Conservation (phyloP, 2,329 filamentous ascomycete species). For the Metarhizium sp. region DNA sequence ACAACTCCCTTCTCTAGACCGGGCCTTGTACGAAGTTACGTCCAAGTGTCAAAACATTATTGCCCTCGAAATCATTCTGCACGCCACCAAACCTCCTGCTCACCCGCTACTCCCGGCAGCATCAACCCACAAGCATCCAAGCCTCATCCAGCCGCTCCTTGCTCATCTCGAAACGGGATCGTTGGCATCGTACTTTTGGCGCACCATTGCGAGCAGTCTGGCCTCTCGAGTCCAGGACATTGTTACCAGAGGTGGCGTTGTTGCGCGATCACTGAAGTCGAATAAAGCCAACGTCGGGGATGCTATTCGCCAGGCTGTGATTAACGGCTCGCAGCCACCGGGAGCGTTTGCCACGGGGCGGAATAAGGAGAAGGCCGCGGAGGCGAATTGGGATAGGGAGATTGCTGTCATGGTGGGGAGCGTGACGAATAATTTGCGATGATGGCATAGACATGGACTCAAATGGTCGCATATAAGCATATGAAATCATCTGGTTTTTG, state of each 20-base stretch:
- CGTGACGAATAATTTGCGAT: constrained; percentile 52
- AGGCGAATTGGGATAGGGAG: constrained; percentile 73
- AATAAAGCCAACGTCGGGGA: constrained; percentile 69
- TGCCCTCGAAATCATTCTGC: constrained; percentile 73
- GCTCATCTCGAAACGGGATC: constrained; percentile 77
- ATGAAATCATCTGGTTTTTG: no score
- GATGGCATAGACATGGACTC: constrained; percentile 12
- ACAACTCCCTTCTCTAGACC: constrained; percentile 72
- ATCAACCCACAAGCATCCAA: constrained; percentile 29
- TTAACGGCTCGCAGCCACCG: constrained; percentile 64
- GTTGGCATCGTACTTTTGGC: constrained; percentile 87
- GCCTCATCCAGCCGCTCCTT: constrained; percentile 64
- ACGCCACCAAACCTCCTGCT: constrained; percentile 52
- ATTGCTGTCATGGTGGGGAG: constrained; percentile 90
- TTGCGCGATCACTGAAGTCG: constrained; percentile 67
- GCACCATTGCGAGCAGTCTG: constrained; percentile 71
- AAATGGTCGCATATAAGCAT: neutral
- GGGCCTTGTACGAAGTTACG: constrained; percentile 72
- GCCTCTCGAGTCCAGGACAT: constrained; percentile 76
- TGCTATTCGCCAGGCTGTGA: constrained; percentile 73
- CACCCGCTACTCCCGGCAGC: constrained; percentile 52
- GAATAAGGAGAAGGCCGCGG: constrained; percentile 36
- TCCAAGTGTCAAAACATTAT: constrained; percentile 83
- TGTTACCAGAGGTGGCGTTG: constrained; percentile 70
- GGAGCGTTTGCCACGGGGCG: constrained; percentile 35